Base-by-base conservation (phyloP, 371 early-diverging fungal species). In the Choanephora cucurbitarum region DNA sequence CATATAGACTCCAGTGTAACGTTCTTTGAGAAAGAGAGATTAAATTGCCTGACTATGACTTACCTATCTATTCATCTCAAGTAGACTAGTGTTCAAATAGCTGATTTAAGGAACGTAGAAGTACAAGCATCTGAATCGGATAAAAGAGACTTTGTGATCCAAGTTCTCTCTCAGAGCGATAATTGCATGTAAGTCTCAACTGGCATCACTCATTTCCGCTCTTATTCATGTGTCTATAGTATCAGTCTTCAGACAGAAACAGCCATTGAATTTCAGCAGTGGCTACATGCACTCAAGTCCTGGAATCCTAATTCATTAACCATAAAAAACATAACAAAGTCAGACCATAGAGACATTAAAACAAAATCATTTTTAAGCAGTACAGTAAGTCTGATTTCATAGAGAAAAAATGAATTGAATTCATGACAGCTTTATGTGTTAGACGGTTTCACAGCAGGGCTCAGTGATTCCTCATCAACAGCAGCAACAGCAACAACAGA, bases 111-210 rank as follows among this genome's bases (percentile, higher is more conserved):
- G 21, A 52, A 42, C 32, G 60, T 54, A 15, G 58, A 24, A 33
- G 55, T 69, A 13, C 40, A 51, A 45, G 44, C 56, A 55, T 58
- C 58, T 24, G 66, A 69, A n/a, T 49, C 42, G 0, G 69, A 69
- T 43, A 69, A 69, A 46, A 46, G 69, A 47, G 64, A 64, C 43
- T 65, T 58, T 52, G 65, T 69, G 2, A 65, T 69, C 24, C 63
- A 59, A 21, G 41, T 67, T 17, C 21, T 39, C 19, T 45, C 49
- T 32, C 28, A 49, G 40, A 51, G 31, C 33, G 34, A 52, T 7
- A 49, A 39, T 42, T 45, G 45, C 28, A 55, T 49, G 61, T 61
- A 55, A 40, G 45, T 52, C 9, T 21, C 13, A n/a, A n/a, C n/a
- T n/a, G n/a, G n/a, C n/a, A n/a, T n/a, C n/a, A n/a, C n/a, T n/a